Base-by-base conservation (phyloP, 352 stramenopile genomes). In the Globisporangium spiculum region DNA sequence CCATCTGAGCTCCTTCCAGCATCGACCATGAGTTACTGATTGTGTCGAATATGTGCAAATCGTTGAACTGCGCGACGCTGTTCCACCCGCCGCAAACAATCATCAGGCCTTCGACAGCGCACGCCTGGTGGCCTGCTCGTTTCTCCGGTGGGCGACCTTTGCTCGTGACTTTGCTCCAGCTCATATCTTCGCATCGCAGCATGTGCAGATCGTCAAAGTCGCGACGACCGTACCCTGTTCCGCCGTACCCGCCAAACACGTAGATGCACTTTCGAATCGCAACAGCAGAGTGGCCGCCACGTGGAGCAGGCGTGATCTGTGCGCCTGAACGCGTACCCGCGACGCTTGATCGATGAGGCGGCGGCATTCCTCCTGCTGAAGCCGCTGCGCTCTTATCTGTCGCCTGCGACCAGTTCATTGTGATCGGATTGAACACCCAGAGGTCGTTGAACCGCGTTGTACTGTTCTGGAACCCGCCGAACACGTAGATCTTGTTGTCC, bases 71-170 rank as follows among this genome's bases (percentile, higher is more conserved):
- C 22, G 88, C 69, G 18, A 96, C 87, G 56, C 87, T 96, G 71
- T 98, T 98, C 95, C 95, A 99, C 0, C 97, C 96, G 48, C 97
- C 97, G 72, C 93, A 98, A 22, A 99, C 79, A 63, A 98, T 92
- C 70, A 99, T 92, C 7, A 89, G 66, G 62, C 98, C 85, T 30
- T 97, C 84, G 20, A 98, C 92, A 1, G 88, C 90, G 48, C 93
- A 92, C 7, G 89, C 86, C 66, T 97, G 89, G 65, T 99, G 97
- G 0, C 97, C 97, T 4, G 96, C 97, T 32, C 97, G 86, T 69
- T 95, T 90, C 72, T 98, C 85, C 3, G 96, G 96, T 1, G 84
- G 63, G 34, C 97, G 89, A 14, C 95, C 96, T 46, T 95, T 93
- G 66, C 75, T 83, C 2, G 74, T 88, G 67, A 98, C 80, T 84